Conservation (phyloP, 2,329 filamentous ascomycete species). For the Nothopassalora personata region DNA sequence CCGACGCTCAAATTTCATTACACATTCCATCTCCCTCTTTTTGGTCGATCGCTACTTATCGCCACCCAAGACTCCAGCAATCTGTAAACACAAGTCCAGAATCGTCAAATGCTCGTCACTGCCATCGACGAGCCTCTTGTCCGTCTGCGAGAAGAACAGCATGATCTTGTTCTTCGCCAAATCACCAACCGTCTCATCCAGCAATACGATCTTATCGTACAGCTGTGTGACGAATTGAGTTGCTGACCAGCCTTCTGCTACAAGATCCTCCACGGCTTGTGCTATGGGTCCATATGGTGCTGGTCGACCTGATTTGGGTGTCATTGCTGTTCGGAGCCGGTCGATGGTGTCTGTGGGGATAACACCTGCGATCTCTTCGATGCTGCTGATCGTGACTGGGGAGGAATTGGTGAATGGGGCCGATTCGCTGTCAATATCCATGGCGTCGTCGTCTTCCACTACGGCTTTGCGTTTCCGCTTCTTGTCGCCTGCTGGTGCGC, state of each 20-base stretch:
- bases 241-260: conserved; percentile 96
- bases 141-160: conserved; percentile 82
- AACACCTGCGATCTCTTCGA: conserved; percentile 95
- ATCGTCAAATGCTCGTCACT: conserved; percentile 92
- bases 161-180: conserved; percentile 87
- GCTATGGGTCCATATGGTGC: conserved; percentile 64
- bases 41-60: conserved; percentile 9
- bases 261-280: conserved; percentile 77
- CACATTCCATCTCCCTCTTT: neutral
- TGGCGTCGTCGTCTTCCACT: conserved; percentile 58
- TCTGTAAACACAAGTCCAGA: conserved; percentile 74
- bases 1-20: neutral
- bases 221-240: conserved; percentile 79
- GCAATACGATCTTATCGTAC: conserved; percentile 70
- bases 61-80: conserved; percentile 36
- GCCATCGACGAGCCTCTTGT: conserved; percentile 90
- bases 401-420: conserved; percentile 15
- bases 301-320: conserved; percentile 53
- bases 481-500: conserved; percentile 27
- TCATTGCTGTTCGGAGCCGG: conserved; percentile 64
- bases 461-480: conserved; percentile 45
- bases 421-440: conserved; percentile 38
- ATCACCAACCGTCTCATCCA: conserved; percentile 78
- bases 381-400: conserved; percentile 66
- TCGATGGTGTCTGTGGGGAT: conserved; percentile 74